A percentile compares a stretch with the other conserved stretches of the same genome.
Evolutionary conservation across 257 asterid species (phyloP).

Genomic region (Solanum ossicruentum): DNA sequence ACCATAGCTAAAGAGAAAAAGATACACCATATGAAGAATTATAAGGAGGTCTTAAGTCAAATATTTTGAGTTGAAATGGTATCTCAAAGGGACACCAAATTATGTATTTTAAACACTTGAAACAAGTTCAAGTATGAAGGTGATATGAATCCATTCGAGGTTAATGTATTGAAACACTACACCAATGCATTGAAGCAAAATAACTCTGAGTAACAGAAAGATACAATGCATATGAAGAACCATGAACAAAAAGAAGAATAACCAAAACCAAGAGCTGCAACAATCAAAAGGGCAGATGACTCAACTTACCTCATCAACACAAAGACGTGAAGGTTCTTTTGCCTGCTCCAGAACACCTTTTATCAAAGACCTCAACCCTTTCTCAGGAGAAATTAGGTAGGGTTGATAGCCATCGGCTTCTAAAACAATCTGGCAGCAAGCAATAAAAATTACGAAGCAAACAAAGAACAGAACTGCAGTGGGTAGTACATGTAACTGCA

Average conservation of each 20-base stretch:
- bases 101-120: background rate
- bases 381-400: constrained; percentile 96
- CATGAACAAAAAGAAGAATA: background rate
- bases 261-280: background rate
- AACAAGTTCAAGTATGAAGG: background rate
- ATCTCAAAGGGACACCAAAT: background rate
- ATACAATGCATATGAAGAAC: background rate
- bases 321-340: constrained; percentile 93
- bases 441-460: constrained; percentile 11
- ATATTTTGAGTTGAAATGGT: background rate
- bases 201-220: background rate
- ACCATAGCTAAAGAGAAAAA: background rate
- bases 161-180: background rate
- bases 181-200: background rate
- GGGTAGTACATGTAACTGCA: background rate
- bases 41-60: background rate
- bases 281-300: background rate
- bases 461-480: background rate
- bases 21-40: background rate
- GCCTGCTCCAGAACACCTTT: constrained; percentile 84
- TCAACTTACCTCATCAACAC: constrained; percentile 85
- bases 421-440: constrained; percentile 62
- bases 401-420: constrained; percentile 99
- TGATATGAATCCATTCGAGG: background rate
- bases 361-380: constrained; percentile 84